These are phyloP conservation scores for Margaritispora aquatica DNA, from an alignment of 495 filamentous ascomycete species.

Conservation along the genomic window DNA sequence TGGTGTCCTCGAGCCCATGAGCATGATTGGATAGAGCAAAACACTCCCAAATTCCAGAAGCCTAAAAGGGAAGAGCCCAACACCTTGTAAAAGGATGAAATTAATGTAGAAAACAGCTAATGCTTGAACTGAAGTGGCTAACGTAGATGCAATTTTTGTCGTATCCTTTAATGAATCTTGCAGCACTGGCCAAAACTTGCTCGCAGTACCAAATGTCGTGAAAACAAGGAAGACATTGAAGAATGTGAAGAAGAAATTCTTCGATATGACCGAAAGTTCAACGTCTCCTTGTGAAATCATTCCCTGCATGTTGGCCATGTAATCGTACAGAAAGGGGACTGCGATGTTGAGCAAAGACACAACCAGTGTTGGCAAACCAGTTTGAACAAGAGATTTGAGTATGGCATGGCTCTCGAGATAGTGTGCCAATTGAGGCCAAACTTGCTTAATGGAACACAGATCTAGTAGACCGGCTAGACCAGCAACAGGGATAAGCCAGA, in stretches of 20 bases:
- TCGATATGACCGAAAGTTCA: slow-evolving; percentile 92
- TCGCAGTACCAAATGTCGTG: slow-evolving; percentile 80
- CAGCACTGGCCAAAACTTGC: slow-evolving; percentile 63
- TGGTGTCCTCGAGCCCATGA: slow-evolving; percentile 78
- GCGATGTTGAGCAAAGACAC: slow-evolving; percentile 81
- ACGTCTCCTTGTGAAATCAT: slow-evolving; percentile 92
- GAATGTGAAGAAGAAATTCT: slow-evolving; percentile 99
- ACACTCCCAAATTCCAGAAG: slow-evolving; percentile 87
- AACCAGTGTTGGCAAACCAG: slow-evolving; percentile 77
- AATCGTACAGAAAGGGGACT: slow-evolving; percentile 93
- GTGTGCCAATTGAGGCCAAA: slow-evolving; percentile 65
- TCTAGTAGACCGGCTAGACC: slow-evolving; percentile 72
- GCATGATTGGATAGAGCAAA: slow-evolving; percentile 72
- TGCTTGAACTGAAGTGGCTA: slow-evolving; percentile 68
- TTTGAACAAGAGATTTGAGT: slow-evolving; percentile 70
- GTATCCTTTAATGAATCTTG: slow-evolving; percentile 71
- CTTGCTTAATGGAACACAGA: slow-evolving; percentile 65
- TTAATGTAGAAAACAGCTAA: slow-evolving; percentile 87
- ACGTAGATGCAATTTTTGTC: slow-evolving; percentile 63
- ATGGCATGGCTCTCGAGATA: slow-evolving; percentile 60
- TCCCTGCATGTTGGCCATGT: slow-evolving; percentile 81
- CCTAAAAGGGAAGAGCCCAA: slow-evolving; percentile 89
- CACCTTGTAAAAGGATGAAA: slow-evolving; percentile 85
- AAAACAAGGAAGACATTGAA: slow-evolving; percentile 98
- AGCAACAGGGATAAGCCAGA: slow-evolving; percentile 86